A percentile compares a stretch with the other conserved stretches of the same genome.
Evolutionary conservation across 306 rosid species (phyloP).

Genomic region (Castanopsis chinensis): DNA sequence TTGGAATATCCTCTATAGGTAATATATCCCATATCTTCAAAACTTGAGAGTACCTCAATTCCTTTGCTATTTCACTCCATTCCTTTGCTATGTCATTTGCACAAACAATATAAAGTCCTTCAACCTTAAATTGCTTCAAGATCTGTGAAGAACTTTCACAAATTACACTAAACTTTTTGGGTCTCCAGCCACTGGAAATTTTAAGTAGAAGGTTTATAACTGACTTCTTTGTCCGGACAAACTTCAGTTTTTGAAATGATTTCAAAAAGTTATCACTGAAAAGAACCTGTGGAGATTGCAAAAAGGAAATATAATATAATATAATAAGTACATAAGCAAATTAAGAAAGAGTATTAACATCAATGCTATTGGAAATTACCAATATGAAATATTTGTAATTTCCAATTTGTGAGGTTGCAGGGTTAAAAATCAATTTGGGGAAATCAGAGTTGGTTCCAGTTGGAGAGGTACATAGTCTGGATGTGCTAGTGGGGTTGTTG

Average conservation of each 20-base stretch:
- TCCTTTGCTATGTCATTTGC: slow-evolving; percentile 58
- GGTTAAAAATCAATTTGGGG: too few species aligned
- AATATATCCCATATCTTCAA: slow-evolving; percentile 73
- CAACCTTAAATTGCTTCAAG: slow-evolving; percentile 59
- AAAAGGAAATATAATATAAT: neutral
- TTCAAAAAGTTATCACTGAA: slow-evolving; percentile 68
- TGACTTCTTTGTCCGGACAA: slow-evolving; percentile 35
- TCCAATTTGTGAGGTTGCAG: too few species aligned
- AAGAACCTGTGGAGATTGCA: slow-evolving; percentile 38
- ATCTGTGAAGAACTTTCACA: slow-evolving; percentile 48
- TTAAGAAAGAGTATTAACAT: neutral
- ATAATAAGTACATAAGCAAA: neutral
- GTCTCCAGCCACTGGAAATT: slow-evolving; percentile 78
- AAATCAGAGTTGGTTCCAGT: too few species aligned
- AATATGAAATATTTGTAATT: neutral
- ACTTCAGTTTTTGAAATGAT: slow-evolving; percentile 54
- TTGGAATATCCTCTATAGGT: slow-evolving; percentile 53
- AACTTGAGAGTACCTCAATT: slow-evolving; percentile 42
- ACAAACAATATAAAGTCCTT: slow-evolving; percentile 45
- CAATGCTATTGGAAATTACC: neutral
- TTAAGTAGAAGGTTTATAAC: slow-evolving; percentile 52
- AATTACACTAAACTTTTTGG: slow-evolving; percentile 35
- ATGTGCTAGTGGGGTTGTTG: too few species aligned
- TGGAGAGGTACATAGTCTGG: too few species aligned
- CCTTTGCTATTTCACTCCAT: slow-evolving; percentile 41